These are phyloP conservation scores for Acacia melanoxylon DNA, from an alignment of 306 rosid species.

Conservation along the genomic window DNA sequence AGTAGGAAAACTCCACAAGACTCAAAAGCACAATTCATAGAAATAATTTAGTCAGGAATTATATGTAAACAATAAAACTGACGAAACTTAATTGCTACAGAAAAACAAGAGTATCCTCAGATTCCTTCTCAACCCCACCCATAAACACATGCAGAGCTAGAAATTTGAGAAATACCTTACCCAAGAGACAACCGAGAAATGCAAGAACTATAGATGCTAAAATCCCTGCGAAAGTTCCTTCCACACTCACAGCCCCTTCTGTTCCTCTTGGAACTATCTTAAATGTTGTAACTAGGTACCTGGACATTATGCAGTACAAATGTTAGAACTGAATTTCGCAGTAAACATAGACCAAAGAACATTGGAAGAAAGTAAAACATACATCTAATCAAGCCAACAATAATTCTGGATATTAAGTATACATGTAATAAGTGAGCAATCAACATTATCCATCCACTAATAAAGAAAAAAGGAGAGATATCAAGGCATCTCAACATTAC, in stretches of 20 bases:
- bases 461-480: not conserved
- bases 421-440: not conserved
- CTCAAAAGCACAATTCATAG: conserved; percentile 11
- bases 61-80: not conserved
- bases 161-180: conserved; percentile 61
- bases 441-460: not conserved
- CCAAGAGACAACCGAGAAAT: conserved; percentile 56
- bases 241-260: conserved; percentile 94
- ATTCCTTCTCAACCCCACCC: not conserved
- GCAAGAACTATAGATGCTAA: conserved; percentile 81
- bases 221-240: conserved; percentile 94
- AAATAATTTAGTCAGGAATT: not conserved
- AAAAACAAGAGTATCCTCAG: not conserved
- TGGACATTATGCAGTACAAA: conserved; percentile 34
- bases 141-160: not conserved
- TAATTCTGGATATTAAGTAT: not conserved
- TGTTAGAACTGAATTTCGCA: conserved; percentile 12
- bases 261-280: conserved; percentile 97
- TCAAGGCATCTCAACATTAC: not conserved
- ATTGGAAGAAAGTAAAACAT: not conserved
- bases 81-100: not conserved
- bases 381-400: not conserved
- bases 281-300: conserved; percentile 90
- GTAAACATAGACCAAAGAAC: conserved; percentile 17
- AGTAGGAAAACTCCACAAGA: not conserved